Base-by-base conservation (phyloP, 768 basidiomycete species). In the Phylloporus sp. region DNA sequence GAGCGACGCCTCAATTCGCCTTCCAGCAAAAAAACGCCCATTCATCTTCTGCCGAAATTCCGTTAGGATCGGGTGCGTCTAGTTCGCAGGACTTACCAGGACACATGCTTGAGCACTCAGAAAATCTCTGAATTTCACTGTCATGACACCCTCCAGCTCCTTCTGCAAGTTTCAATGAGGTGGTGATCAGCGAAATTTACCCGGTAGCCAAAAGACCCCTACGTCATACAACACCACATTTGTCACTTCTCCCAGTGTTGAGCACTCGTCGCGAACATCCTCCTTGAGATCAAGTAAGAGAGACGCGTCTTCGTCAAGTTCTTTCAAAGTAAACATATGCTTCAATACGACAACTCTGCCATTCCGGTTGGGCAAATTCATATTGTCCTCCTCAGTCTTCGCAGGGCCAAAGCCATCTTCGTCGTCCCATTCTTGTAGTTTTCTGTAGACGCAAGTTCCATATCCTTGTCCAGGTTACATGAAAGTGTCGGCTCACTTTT, bases 191-290 rank as follows among this genome's bases (percentile, higher is more conserved):
- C 29, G 22, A 36, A 23, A 35, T 9, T 35, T 33, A 31, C 24
- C 27, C 29, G 44, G 38, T 26, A 15, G 36, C n/a, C 3, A 9
- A 21, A 46, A 40, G 13, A 32, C 10, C 74, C 89, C 66, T 65
- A 95, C 95, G 69, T 99, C 95, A 60, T 95, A 98, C 32, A 99
- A 67, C 24, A 91, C 83, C 1, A 97, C 89, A 56, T 92, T 97
- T 1, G 96, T 98, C 5, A 99, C 96, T 57, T 94, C 90, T 23
- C 96, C 96, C 11, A 98, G 66, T 0, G 78, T 77, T 40, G 87
- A 81, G 52, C 92, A 92, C 62, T 98, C 95, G 27, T 95, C 93
- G 44, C 95, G 79, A 15, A 98, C 93, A 55, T 98, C 95, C 60
- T 96, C 92, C 62, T 97, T 97, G 42, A 97, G 75, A 56, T 98